phyloP scores from a whole-genome alignment of 1,284 basidiomycete species.

The Amylostereum areolatum region DNA sequence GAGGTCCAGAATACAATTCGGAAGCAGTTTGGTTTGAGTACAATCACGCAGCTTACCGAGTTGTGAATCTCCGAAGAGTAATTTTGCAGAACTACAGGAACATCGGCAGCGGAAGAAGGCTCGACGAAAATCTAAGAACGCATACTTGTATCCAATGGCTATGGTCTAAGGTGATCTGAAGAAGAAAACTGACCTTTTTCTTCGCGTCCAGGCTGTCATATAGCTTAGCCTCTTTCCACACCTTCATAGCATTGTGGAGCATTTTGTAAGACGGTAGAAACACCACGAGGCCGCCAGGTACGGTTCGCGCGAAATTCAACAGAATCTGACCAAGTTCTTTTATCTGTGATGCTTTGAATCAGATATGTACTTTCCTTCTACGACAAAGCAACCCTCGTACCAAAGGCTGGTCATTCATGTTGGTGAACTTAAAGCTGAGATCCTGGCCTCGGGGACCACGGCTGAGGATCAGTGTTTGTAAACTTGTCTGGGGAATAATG shows the following conservation, averaged over 20 bases:
- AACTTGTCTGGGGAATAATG: conserved; percentile 79
- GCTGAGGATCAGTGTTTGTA: conserved; percentile 74
- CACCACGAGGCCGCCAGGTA: conserved; percentile 87
- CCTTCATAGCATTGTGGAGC: conserved; percentile 58
- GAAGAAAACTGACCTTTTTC: conserved; percentile 56
- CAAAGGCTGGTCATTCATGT: conserved; percentile 62
- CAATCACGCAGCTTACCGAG: conserved; percentile 23
- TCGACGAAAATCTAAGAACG: conserved; percentile 79
- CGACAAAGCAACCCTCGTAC: too few relatives aligned
- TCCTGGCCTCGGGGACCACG: conserved; percentile 74
- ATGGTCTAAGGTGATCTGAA: not conserved
- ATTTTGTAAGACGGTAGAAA: conserved; percentile 94
- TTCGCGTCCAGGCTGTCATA: conserved; percentile 60
- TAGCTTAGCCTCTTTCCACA: conserved; percentile 64
- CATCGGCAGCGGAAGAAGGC: conserved; percentile 71
- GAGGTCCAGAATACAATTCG: conserved; percentile 7
- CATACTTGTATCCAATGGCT: not conserved
- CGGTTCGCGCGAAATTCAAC: conserved; percentile 70
- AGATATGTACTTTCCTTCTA: too few relatives aligned
- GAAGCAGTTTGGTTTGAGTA: conserved; percentile 5
- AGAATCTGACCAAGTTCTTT: conserved; percentile 83
- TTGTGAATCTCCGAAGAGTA: conserved; percentile 61
- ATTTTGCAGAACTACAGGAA: conserved; percentile 73
- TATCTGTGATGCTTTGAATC: conserved; percentile 48
- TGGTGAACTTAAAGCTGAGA: conserved; percentile 81